Percentiles rank a stretch among this genome's conserved stretches.
phyloP scores from a whole-genome alignment of 2,329 filamentous ascomycete species.

The Colletotrichum tofieldiae region DNA sequence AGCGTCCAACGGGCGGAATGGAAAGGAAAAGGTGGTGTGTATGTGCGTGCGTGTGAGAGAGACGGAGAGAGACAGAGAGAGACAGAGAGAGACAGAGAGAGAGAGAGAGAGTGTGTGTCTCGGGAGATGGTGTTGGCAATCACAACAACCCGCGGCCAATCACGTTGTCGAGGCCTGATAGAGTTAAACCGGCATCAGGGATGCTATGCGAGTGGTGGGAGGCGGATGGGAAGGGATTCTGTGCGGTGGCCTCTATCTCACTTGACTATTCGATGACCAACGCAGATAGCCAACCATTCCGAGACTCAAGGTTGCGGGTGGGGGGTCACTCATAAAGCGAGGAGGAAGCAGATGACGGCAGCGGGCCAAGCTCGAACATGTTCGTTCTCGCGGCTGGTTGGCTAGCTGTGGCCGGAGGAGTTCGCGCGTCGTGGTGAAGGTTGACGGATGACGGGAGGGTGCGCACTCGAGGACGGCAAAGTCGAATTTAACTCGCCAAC shows the following conservation, averaged over 20 bases:
- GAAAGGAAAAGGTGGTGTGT: background rate
- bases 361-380: background rate
- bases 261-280: conserved; percentile 5
- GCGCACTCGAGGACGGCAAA: conserved; percentile 19
- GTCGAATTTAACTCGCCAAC: conserved; percentile 34
- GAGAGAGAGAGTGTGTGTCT: background rate
- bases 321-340: background rate
- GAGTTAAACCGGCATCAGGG: conserved; percentile 31
- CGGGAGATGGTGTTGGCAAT: conserved; percentile 32
- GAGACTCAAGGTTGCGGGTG: conserved; percentile 15
- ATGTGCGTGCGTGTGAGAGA: background rate
- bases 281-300: conserved; percentile 5
- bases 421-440: conserved; percentile 23
- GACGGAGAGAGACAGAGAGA: too few species aligned
- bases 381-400: conserved; percentile 18
- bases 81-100: too few species aligned
- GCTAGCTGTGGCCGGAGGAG: conserved; percentile 21
- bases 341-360: conserved; percentile 30
- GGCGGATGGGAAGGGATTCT: conserved; percentile 6
- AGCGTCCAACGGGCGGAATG: background rate
- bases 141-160: conserved; percentile 19
- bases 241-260: background rate
- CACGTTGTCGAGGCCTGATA: conserved; percentile 11
- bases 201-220: conserved; percentile 14
- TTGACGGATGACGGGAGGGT: conserved; percentile 28